A percentile compares a stretch with the other conserved stretches of the same genome.
Evolutionary conservation across 106 monocot genomes (phyloP).

Genomic region (Gastrodia elata): DNA sequence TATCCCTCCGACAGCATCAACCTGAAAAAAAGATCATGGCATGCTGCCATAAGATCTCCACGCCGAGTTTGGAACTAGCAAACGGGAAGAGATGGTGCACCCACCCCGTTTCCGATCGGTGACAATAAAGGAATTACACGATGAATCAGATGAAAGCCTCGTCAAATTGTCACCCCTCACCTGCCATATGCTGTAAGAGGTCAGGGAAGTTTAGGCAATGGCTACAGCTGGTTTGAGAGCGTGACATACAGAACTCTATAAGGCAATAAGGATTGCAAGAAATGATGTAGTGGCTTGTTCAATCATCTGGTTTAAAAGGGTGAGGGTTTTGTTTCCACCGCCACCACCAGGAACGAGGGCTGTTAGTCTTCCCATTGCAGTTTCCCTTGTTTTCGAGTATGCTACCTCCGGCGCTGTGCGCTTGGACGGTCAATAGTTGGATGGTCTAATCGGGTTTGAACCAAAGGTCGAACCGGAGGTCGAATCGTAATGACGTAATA

Average conservation of each 20-base stretch:
- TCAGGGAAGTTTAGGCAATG: conserved; percentile 12
- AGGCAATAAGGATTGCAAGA: neutral
- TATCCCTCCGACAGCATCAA: conserved; percentile 80
- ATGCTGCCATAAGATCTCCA: conserved; percentile 20
- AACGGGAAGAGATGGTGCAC: neutral
- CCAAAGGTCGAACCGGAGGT: no score
- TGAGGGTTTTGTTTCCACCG: neutral
- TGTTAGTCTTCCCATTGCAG: neutral
- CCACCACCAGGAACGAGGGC: neutral
- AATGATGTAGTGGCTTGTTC: neutral
- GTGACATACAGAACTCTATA: neutral
- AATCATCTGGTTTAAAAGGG: neutral
- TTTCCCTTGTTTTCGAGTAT: neutral
- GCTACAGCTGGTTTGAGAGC: neutral
- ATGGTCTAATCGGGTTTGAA: no score
- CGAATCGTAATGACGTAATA: no score
- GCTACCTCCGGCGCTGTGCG: neutral
- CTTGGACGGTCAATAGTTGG: no score
- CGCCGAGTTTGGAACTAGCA: neutral
- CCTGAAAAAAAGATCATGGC: conserved; percentile 22
- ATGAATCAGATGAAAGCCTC: conserved; percentile 24
- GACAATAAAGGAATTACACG: conserved; percentile 20
- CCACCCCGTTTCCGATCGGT: neutral
- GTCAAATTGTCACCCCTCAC: conserved; percentile 57
- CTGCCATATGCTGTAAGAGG: conserved; percentile 39